These are phyloP conservation scores for Penicillium decumbens DNA, from an alignment of 2,329 filamentous ascomycete genomes.

Conservation along the genomic window DNA sequence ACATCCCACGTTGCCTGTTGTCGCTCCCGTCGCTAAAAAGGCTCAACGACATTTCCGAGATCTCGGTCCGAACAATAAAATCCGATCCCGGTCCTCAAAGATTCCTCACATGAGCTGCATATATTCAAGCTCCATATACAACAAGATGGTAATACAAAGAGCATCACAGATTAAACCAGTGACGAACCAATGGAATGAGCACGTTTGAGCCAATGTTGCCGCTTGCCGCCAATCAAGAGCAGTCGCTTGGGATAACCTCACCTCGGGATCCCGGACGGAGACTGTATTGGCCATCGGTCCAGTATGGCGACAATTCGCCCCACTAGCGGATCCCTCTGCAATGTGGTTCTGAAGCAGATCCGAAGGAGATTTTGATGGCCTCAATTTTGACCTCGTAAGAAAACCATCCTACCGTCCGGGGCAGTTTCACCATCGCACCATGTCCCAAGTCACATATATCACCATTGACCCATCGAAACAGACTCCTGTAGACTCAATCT, in stretches of 20 bases:
- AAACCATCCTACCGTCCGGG: background rate
- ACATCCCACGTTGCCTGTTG: too few relatives aligned
- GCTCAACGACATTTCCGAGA: too few relatives aligned
- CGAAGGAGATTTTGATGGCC: constrained; percentile 2
- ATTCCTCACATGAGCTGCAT: too few relatives aligned
- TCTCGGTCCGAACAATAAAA: too few relatives aligned
- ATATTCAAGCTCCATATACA: too few relatives aligned
- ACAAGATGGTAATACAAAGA: too few relatives aligned
- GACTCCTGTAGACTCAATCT: constrained; percentile 10
- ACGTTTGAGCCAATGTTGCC: background rate
- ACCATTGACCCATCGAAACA: constrained; percentile 4
- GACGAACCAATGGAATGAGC: background rate
- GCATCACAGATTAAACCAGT: too few relatives aligned
- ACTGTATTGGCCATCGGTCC: constrained; percentile 6
- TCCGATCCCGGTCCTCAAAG: too few relatives aligned
- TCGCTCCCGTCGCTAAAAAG: too few relatives aligned
- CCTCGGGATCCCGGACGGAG: constrained; percentile 6
- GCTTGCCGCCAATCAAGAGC: constrained; percentile 9
- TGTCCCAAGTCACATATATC: constrained; percentile 21
- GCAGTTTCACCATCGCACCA: constrained; percentile 5
- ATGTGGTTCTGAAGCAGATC: constrained; percentile 1
- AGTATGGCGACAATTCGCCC: constrained; percentile 7
- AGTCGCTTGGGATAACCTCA: constrained; percentile 16
- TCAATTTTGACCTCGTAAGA: background rate
- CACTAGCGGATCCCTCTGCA: constrained; percentile 11